These are phyloP conservation scores for Sparassis latifolia DNA, from an alignment of 1,284 basidiomycete genomes.

Conservation along the genomic window DNA sequence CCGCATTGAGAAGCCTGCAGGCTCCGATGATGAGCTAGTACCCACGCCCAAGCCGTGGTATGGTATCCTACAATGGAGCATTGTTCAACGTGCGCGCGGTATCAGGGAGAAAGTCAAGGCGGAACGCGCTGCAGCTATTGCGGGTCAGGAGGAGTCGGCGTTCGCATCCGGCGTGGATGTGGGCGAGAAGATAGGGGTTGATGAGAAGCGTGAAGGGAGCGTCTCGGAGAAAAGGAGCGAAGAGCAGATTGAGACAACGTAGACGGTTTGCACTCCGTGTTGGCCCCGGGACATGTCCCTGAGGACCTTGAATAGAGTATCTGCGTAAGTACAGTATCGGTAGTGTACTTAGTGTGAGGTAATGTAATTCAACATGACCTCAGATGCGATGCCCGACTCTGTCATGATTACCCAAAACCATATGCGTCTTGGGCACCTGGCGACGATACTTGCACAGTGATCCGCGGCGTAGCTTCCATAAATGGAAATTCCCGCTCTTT, in stretches of 20 bases:
- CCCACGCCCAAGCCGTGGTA: background rate
- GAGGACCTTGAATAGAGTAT: too few species aligned
- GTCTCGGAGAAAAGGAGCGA: background rate
- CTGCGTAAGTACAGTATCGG: too few species aligned
- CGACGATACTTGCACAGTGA: too few species aligned
- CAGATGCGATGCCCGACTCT: too few species aligned
- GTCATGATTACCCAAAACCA: too few species aligned
- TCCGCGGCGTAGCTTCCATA: too few species aligned
- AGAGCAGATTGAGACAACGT: background rate
- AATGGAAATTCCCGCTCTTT: too few species aligned
- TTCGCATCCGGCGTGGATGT: background rate
- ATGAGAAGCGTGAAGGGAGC: background rate
- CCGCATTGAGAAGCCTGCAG: background rate
- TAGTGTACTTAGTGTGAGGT: too few species aligned
- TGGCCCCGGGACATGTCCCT: too few species aligned
- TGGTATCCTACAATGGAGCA: constrained; percentile 3
- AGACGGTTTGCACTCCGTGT: too few species aligned
- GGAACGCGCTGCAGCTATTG: background rate
- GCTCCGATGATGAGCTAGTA: background rate
- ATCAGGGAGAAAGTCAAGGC: background rate
- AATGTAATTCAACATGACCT: too few species aligned
- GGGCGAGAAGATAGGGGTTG: background rate
- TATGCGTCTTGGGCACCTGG: too few species aligned
- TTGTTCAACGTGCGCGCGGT: constrained; percentile 2
- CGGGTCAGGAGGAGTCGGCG: background rate